Percentiles rank a stretch among this genome's conserved stretches.
These are phyloP conservation scores for Podaxis rugospora DNA, from an alignment of 768 basidiomycete genomes.

Conservation along the genomic window DNA sequence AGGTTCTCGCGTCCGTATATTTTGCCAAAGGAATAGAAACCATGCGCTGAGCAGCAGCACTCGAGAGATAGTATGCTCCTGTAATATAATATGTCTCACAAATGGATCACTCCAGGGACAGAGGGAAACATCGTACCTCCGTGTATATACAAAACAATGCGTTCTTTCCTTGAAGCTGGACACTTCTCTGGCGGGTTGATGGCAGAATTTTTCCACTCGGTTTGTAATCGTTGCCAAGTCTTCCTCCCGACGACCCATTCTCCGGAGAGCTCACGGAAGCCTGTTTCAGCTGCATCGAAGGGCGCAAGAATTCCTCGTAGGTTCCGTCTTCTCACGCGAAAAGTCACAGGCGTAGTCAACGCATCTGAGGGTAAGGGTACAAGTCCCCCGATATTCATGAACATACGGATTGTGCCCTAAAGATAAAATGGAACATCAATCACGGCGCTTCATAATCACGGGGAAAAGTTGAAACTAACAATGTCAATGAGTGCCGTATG, in stretches of 20 bases:
- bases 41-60: slow-evolving; percentile 84
- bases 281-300: slow-evolving; percentile 72
- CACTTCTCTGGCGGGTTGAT: slow-evolving; percentile 21
- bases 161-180: slow-evolving; percentile 48
- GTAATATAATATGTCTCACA: slow-evolving; percentile 3
- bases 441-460: neutral
- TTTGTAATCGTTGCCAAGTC: slow-evolving; percentile 84
- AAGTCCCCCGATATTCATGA: slow-evolving; percentile 78
- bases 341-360: slow-evolving; percentile 91
- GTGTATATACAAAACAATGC: slow-evolving; percentile 90
- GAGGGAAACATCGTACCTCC: slow-evolving; percentile 57
- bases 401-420: slow-evolving; percentile 45
- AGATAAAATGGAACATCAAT: slow-evolving; percentile 3
- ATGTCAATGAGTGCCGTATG: slow-evolving; percentile 85
- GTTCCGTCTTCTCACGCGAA: slow-evolving; percentile 66
- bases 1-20: slow-evolving; percentile 83
- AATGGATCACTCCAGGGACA: neutral
- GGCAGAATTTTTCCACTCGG: slow-evolving; percentile 58
- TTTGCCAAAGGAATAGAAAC: slow-evolving; percentile 91
- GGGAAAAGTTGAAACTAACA: slow-evolving; percentile 34
- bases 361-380: slow-evolving; percentile 90
- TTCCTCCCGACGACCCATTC: slow-evolving; percentile 97
- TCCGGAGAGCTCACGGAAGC: slow-evolving; percentile 76
- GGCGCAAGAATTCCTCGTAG: slow-evolving; percentile 78
- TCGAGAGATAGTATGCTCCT: slow-evolving; percentile 93